Percentiles rank a stretch among this genome's conserved stretches.
These are phyloP conservation scores for Cercophora sp. DNA, from an alignment of 495 filamentous ascomycete species.

Conservation along the genomic window DNA sequence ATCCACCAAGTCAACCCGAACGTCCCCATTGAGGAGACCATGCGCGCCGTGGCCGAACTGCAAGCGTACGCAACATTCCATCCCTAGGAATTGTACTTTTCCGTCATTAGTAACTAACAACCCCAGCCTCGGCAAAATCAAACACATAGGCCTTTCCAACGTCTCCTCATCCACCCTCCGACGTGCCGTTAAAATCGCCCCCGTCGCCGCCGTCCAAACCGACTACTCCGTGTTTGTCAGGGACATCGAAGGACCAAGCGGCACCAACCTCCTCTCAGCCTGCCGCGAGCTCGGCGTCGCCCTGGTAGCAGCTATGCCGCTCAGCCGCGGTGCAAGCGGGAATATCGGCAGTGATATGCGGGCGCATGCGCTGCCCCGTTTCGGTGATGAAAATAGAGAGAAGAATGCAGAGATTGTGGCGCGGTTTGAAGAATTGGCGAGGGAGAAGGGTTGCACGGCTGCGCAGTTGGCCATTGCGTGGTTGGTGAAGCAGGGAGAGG, in stretches of 20 bases:
- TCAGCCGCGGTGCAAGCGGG: conserved; percentile 47
- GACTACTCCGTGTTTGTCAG: conserved; percentile 37
- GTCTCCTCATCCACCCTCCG: conserved; percentile 38
- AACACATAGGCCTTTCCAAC: conserved; percentile 45
- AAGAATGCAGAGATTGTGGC: conserved; percentile 67
- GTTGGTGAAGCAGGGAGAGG: conserved; percentile 56
- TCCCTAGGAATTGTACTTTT: too few species aligned
- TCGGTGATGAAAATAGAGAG: conserved; percentile 62
- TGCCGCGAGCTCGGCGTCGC: conserved; percentile 70
- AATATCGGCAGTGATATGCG: conserved; percentile 33
- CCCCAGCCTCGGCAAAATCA: conserved; percentile 51
- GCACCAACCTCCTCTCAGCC: conserved; percentile 51
- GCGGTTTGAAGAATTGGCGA: conserved; percentile 62
- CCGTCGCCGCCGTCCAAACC: conserved; percentile 27
- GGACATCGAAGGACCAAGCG: conserved; percentile 55
- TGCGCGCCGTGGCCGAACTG: conserved; percentile 46
- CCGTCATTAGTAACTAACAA: too few species aligned
- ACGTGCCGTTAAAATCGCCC: conserved; percentile 36
- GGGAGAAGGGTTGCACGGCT: conserved; percentile 62
- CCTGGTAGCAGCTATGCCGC: conserved; percentile 53
- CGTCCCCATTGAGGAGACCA: conserved; percentile 48
- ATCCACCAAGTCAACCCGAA: conserved; percentile 27
- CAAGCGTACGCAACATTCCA: conserved; percentile 46
- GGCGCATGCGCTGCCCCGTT: conserved; percentile 65
- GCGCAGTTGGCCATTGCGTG: conserved; percentile 75